Conservation (phyloP, 306 rosid species). For the Pyrus betulifolia region DNA sequence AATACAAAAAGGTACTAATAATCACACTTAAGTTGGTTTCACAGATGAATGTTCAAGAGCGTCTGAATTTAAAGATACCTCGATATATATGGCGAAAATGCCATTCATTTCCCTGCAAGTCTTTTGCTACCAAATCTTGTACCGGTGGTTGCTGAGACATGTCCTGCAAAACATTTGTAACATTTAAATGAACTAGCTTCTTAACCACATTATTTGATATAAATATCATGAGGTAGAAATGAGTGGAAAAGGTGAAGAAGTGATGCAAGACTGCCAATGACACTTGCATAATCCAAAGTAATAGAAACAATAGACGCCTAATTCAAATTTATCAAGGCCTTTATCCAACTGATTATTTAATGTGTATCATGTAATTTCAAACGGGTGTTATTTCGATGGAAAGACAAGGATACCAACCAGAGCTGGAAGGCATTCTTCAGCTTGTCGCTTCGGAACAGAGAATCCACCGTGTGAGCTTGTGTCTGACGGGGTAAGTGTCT, state of each 20-base stretch:
- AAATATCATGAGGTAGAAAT: neutral
- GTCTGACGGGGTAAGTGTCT: slow-evolving; percentile 64
- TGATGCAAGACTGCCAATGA: neutral
- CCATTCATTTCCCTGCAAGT: slow-evolving; percentile 71
- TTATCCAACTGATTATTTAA: neutral
- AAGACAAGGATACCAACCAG: slow-evolving; percentile 47
- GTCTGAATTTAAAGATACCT: slow-evolving; percentile 30
- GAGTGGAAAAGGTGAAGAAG: neutral
- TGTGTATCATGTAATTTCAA: neutral
- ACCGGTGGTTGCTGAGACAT: slow-evolving; percentile 46
- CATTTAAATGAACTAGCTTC: neutral
- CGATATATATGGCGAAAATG: slow-evolving; percentile 57
- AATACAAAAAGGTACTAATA: neutral
- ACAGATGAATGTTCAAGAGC: neutral
- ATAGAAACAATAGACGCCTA: too few species aligned
- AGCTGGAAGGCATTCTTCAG: slow-evolving; percentile 48
- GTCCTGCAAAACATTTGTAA: slow-evolving; percentile 40
- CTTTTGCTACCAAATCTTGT: slow-evolving; percentile 49
- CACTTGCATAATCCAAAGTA: neutral
- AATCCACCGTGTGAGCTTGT: slow-evolving; percentile 71
- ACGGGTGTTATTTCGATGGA: neutral
- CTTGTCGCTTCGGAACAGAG: slow-evolving; percentile 51
- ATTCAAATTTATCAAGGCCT: too few species aligned
- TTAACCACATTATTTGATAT: neutral
- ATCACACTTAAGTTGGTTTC: neutral